Base-by-base conservation (phyloP, 208 protist species). In the Leishmania tarentolae region DNA sequence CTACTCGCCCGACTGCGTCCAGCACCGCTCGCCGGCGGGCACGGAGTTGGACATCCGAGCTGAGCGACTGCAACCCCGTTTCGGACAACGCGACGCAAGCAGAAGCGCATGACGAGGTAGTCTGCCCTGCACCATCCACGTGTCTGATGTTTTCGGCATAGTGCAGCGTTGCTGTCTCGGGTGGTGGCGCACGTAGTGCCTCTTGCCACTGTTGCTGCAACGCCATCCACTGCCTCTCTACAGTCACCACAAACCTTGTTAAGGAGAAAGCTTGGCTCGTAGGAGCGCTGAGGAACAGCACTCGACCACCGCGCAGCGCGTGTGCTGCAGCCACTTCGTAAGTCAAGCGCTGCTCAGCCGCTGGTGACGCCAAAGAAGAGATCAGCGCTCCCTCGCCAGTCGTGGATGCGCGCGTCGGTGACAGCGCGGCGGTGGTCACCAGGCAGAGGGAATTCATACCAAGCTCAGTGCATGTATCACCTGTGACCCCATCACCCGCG, bases 261-360 rank as follows among this genome's bases (percentile, higher is more conserved):
- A 91, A 80, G 21, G 78, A 76, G 72, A 94, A 92, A 8, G 76
- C 80, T 0, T 80, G 71, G 46, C 82, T 87, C 21, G 86, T 87
- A 0, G 92, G 92, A 1, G 86, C 70, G 59, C 81, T 86, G 3
- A 93, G 47, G 77, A 88, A 88, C 28, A 91, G 84, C 9, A 93
- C 92, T 50, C 71, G 75, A 2, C 92, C 92, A 19, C 90, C 92
- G 9, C 78, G 81, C 47, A 87, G 78, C 11, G 88, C 75, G 76
- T 95, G 91, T 4, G 79, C 77, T 0, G 89, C 91, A 6, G 88
- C 90, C 1, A 93, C 78, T 15, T 78, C 82, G 53, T 90, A 87
- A 0, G 80, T 53, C 19, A 80, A 74, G 40, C 56, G 56, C 42
- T 76, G 84, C 66, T 78, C 53, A 24, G 72, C 37, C n/a, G 40